These are phyloP conservation scores for Pseudovirgaria hyperparasitica DNA, from an alignment of 2,329 filamentous ascomycete species.

Conservation along the genomic window DNA sequence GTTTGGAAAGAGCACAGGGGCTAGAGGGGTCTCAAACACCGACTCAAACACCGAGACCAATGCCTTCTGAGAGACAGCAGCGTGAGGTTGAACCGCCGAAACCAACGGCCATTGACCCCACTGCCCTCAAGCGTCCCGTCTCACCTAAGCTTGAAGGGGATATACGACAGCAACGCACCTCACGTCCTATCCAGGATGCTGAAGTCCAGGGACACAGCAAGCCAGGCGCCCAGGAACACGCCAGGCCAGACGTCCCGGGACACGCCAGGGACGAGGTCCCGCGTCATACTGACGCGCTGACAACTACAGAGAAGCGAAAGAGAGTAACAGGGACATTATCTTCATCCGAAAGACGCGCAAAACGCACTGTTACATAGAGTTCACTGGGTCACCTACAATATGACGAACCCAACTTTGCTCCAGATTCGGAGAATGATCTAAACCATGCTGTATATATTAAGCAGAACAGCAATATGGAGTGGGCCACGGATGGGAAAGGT, in stretches of 20 bases:
- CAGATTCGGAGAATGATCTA: background rate
- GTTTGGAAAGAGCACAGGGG: no score
- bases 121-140: slow-evolving; percentile 1
- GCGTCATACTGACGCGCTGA: background rate
- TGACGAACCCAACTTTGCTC: background rate
- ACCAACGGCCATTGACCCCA: background rate
- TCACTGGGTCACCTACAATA: slow-evolving; percentile 1
- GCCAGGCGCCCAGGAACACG: no score
- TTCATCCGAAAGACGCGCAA: slow-evolving; percentile 1
- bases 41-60: slow-evolving; percentile 1
- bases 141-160: background rate
- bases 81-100: slow-evolving; percentile 1
- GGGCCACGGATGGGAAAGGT: slow-evolving; percentile 1
- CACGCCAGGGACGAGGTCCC: background rate
- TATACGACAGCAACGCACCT: slow-evolving; percentile 1
- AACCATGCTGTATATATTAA: background rate
- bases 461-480: slow-evolving; percentile 1
- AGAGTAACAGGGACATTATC: slow-evolving; percentile 1
- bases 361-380: slow-evolving; percentile 1
- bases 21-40: slow-evolving; percentile 1
- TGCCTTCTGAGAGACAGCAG: background rate
- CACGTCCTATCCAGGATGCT: background rate
- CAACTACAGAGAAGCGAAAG: slow-evolving; percentile 1
- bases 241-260: no score
- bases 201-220: no score